Base-by-base conservation (phyloP, 345 rosid species). In the Kandelia obovata region DNA sequence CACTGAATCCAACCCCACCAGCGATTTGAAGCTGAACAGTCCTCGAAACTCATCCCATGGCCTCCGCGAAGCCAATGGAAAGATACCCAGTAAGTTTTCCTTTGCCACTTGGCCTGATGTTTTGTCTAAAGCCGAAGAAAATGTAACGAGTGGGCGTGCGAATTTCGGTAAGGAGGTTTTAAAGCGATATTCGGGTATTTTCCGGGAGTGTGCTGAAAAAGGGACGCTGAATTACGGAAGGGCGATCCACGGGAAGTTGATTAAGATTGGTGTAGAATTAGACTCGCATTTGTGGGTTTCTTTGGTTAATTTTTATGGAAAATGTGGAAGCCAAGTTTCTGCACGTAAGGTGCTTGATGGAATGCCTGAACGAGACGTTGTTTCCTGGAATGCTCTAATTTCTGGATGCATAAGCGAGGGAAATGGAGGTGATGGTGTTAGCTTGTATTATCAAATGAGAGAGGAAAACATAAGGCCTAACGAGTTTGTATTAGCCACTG, bases 261-360 rank as follows among this genome's bases (percentile, higher is more conserved):
- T 74, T 20, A 58, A 26, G n/a, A 65, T n/a, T 30, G 74, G 75
- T 17, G 20, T 71, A n/a, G 80, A 67, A 27, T 71, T 71, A 7
- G 86, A 82, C 76, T 59, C 72, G 0, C 78, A 76, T 78, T 68
- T 82, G 70, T 73, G 83, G 83, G 77, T 70, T 75, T 84, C 87
- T 34, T 68, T 86, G 70, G 59, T 79, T 4, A 79, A 72, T 53
- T 66, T 68, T 6, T 82, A 84, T 13, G 79, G 71, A 0, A 77
- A 86, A 66, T 76, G 85, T 9, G 77, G 80, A 58, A 51, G 62
- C 53, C 27, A 68, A 28, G 32, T n/a, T 2, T 67, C 46, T 53
- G 88, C 85, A 6, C 55, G 78, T 37, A 58, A 58, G 19, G 78
- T 78, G 77, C 67, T 83, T 62, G 84, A 69, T 57, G 52, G 20